Conservation (phyloP, 805 yeast genomes). For the Cyberlindnera maclurae region DNA sequence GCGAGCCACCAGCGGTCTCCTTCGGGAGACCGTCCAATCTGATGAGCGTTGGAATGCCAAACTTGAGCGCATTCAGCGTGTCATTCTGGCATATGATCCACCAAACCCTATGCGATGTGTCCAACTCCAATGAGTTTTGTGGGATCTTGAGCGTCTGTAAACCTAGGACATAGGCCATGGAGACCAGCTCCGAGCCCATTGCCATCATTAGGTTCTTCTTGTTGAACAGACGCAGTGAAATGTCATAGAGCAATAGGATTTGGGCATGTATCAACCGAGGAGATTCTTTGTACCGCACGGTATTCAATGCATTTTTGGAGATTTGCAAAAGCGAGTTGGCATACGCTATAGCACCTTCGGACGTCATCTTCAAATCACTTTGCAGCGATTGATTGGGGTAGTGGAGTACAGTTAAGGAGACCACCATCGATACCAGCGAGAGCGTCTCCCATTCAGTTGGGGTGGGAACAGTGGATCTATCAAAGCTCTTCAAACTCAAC, state of each 20-base stretch:
- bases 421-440: constrained; percentile 13
- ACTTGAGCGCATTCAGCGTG: constrained; percentile 13
- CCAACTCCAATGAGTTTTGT: constrained; percentile 15
- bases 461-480: background rate
- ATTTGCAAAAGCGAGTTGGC: constrained; percentile 12
- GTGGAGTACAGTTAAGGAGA: constrained; percentile 11
- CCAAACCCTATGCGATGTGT: constrained; percentile 15
- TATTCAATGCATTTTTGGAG: constrained; percentile 14
- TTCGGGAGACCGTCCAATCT: constrained; percentile 10
- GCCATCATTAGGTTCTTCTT: constrained; percentile 12
- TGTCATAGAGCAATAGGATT: constrained; percentile 14
- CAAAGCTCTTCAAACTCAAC: background rate
- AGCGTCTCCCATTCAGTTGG: constrained; percentile 14
- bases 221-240: constrained; percentile 12
- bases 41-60: constrained; percentile 12
- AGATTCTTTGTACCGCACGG: constrained; percentile 14
- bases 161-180: constrained; percentile 18
- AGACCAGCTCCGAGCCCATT: constrained; percentile 17
- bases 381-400: constrained; percentile 8
- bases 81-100: constrained; percentile 20
- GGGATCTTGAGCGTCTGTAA: constrained; percentile 17
- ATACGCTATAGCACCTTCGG: constrained; percentile 3
- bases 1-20: constrained; percentile 10
- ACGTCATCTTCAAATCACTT: constrained; percentile 6
- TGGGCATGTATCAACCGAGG: constrained; percentile 16